Base-by-base conservation (phyloP, 1,139 yeast species). In the Lodderomyces pseudojiufengensis region DNA sequence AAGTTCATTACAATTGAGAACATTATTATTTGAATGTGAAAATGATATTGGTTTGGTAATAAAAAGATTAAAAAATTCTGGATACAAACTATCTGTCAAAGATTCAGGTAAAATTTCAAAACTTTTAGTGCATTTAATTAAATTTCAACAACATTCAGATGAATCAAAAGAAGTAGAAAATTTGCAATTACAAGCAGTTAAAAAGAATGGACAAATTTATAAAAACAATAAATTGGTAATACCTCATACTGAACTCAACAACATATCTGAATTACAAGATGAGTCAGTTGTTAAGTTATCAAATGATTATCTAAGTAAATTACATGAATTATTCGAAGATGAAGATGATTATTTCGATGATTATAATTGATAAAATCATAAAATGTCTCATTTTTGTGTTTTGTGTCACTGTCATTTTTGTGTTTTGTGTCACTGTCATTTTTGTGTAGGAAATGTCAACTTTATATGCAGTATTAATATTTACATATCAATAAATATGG, bases 1-100 rank as follows among this genome's bases (percentile, higher is more conserved):
- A 15, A 36, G 36, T n/a, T 26, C 25, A n/a, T 26, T 35, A 28
- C 40, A 39, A 31, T 27, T 40, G 8, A 23, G 30, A n/a, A 34
- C 16, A 27, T 30, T 37, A 15, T 22, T 41, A 10, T 15, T 16
- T 15, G 41, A 36, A 15, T 24, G 36, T 9, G 16, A 31, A 5
- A 28, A 39, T 24, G 38, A 36, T 29, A 9, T 41, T 5, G 9
- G 13, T 7, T 20, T 13, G 22, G 32, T 31, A 3, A 34, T 33
- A 1, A 35, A 36, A 12, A 32, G 25, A 14, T 32, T 39, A 21
- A 34, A 18, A 16, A 32, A 29, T 18, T 23, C 28, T 6, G 39
- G 39, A 2, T 36, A 39, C 23, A 26, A 36, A 11, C 33, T 39
- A 9, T 18, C 33, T 14, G n/a, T 26, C 12, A 29, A 29, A 13